phyloP scores from a whole-genome alignment of 495 filamentous ascomycete genomes.

The Schizothecium vesticola region DNA sequence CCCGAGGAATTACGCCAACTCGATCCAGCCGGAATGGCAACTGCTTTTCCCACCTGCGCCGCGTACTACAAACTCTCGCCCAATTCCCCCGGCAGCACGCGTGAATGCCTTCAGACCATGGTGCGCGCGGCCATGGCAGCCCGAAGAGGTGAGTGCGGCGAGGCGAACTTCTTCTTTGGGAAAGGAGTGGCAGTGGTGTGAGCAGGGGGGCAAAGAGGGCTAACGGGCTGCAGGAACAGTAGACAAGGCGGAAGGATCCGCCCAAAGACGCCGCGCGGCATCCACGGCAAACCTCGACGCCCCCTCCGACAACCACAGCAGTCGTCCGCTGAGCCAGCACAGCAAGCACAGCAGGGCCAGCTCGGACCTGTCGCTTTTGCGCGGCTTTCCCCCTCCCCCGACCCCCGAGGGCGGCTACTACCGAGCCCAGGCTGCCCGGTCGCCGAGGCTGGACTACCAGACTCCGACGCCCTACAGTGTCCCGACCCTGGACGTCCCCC shows the following conservation, averaged over 20 bases:
- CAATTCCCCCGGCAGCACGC: conserved; percentile 64
- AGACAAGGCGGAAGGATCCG: conserved; percentile 25
- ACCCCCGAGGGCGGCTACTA: conserved; percentile 30
- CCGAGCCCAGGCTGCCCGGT: conserved; percentile 24
- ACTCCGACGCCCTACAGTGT: conserved; percentile 11
- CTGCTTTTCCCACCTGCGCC: conserved; percentile 54
- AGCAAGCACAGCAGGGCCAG: conserved; percentile 59
- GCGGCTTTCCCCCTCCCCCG: conserved; percentile 32
- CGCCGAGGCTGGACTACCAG: conserved; percentile 29
- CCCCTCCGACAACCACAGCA: conserved; percentile 35
- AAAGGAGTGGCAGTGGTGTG: background rate
- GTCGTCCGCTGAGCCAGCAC: conserved; percentile 47
- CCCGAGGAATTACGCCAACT: conserved; percentile 54
- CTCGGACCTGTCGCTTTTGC: conserved; percentile 55
- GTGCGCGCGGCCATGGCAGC: conserved; percentile 60
- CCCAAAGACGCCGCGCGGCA: conserved; percentile 39
- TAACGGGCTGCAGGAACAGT: conserved; percentile 15
- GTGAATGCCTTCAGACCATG: conserved; percentile 72
- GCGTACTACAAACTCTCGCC: conserved; percentile 68
- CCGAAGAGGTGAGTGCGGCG: conserved; percentile 54
- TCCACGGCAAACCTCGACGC: conserved; percentile 50
- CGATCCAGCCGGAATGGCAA: conserved; percentile 56
- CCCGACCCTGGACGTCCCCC: conserved; percentile 23
- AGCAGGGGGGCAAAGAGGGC: conserved; percentile 15
- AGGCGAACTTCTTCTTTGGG: background rate